Base-by-base conservation (phyloP, 169 alveolate genomes). In the Cystoisospora suis region DNA sequence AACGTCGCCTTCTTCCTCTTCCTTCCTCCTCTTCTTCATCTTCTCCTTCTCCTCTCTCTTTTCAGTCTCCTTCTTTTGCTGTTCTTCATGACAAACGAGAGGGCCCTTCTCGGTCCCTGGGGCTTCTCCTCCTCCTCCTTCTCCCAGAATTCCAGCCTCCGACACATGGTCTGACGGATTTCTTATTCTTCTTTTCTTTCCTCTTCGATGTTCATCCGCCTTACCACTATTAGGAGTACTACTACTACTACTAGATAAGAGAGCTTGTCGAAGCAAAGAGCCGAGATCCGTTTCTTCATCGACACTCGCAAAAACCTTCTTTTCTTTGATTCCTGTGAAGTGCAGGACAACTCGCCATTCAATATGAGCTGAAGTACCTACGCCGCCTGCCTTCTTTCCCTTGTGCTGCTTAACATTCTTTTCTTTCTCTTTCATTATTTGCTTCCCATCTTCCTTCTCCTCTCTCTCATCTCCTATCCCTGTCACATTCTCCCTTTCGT, bases 291-390 rank as follows among this genome's bases (percentile, higher is more conserved):
- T n/a, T n/a, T n/a, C n/a, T n/a, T n/a, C n/a, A n/a, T n/a, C n/a
- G n/a, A n/a, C n/a, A n/a, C 29, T 53, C 65, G 65, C 65, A 23
- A 53, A 23, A 15, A 23, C 65, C 23, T 23, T 53, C 23, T 23
- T 53, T 23, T 53, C 65, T 53, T 23, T 23, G 23, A 12, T 23
- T 53, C 65, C 23, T 53, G 65, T 53, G 53, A 72, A 72, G 58
- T 40, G 83, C 15, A 72, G 32, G 36, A 72, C 83, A 3, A 38
- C 83, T 20, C 83, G 83, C 83, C 83, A 72, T 32, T 72, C 83
- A 34, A 72, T 72, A n/a, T n/a, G n/a, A n/a, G n/a, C n/a, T n/a
- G n/a, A n/a, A n/a, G n/a, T n/a, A n/a, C n/a, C n/a, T n/a, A n/a
- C n/a, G n/a, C n/a, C n/a, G n/a, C n/a, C n/a, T n/a, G n/a, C n/a